Conservation (phyloP, 2,329 filamentous ascomycete species). For the Sporothrix globosa region DNA sequence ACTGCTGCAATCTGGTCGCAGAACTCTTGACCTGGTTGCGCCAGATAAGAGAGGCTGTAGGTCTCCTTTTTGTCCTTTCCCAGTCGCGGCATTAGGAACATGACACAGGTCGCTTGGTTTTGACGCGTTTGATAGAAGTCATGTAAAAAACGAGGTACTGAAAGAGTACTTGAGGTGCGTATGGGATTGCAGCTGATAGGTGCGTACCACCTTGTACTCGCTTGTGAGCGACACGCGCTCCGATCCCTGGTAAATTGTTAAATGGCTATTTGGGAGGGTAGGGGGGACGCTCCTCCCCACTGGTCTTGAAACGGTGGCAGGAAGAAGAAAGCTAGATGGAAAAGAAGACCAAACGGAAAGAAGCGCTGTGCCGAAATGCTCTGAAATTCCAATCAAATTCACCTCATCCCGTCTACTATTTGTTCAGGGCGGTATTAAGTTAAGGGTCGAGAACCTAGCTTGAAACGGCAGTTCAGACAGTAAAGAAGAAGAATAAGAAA, state of each 20-base stretch:
- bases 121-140: conserved; percentile 20
- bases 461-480: conserved; percentile 30
- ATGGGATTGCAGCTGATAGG: too few relatives aligned
- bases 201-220: conserved; percentile 16
- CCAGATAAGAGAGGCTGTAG: neutral
- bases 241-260: neutral
- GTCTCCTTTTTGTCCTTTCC: neutral
- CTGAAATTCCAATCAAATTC: neutral
- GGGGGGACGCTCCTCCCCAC: neutral
- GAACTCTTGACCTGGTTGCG: neutral
- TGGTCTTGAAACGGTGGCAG: conserved; percentile 21
- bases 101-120: conserved; percentile 14
- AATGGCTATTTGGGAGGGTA: neutral
- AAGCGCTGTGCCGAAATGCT: conserved; percentile 16
- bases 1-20: neutral
- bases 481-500: neutral
- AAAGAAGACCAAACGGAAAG: neutral
- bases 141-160: neutral
- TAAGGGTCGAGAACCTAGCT: conserved; percentile 25
- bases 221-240: neutral
- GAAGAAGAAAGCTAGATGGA: neutral
- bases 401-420: neutral
- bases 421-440: conserved; percentile 16
- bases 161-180: neutral
- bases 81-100: neutral